phyloP scores from a whole-genome alignment of 306 rosid species.

The Macrotyloma uniflorum region DNA sequence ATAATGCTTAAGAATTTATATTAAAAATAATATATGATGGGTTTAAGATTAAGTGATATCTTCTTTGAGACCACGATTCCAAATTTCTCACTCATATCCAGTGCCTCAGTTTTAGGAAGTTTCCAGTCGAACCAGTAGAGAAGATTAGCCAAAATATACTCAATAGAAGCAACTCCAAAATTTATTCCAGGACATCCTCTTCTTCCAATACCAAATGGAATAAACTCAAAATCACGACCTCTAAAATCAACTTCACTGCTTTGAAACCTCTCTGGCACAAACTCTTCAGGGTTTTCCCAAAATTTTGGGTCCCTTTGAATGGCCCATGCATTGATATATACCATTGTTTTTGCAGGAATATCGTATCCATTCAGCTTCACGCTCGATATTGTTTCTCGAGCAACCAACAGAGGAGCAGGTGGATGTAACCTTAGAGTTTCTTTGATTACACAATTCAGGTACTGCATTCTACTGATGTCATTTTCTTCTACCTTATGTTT shows the following conservation, averaged over 20 bases:
- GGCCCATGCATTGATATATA: too few species aligned
- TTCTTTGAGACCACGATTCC: conserved; percentile 27
- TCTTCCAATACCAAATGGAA: conserved; percentile 44
- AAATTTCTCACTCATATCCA: conserved; percentile 25
- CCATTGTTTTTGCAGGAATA: too few species aligned
- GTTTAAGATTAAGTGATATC: neutral
- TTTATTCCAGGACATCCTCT: neutral
- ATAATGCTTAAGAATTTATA: too few species aligned
- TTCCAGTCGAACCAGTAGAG: conserved; percentile 34
- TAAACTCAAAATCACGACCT: neutral
- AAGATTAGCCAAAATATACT: conserved; percentile 48
- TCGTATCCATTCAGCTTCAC: neutral
- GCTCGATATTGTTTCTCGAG: conserved; percentile 38
- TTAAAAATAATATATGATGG: too few species aligned
- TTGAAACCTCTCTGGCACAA: conserved; percentile 40
- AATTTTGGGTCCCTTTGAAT: neutral
- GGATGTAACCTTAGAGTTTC: conserved; percentile 60
- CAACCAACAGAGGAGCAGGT: conserved; percentile 43
- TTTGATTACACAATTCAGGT: conserved; percentile 52
- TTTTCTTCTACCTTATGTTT: conserved; percentile 44
- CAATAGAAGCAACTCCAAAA: neutral
- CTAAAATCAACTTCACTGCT: neutral
- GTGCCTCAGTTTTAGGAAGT: neutral
- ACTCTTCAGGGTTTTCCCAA: conserved; percentile 41
- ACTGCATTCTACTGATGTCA: conserved; percentile 54